Conservation (phyloP, 148 eudicot species). For the Chenopodium formosanum region DNA sequence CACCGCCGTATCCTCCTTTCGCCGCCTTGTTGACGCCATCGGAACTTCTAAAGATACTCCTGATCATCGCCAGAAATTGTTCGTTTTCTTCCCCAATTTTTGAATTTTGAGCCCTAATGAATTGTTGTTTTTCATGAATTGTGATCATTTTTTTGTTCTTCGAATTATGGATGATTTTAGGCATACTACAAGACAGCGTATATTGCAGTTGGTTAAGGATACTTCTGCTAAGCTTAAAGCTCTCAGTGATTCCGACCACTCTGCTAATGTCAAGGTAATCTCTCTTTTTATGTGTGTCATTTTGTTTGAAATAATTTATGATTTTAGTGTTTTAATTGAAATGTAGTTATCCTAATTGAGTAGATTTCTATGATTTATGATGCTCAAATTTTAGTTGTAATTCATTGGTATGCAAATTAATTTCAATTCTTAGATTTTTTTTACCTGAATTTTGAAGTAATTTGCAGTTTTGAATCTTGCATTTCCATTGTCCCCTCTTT, state of each 20-base stretch:
- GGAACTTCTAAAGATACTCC: conserved; percentile 67
- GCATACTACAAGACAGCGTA: conserved; percentile 57
- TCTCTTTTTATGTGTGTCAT: background rate
- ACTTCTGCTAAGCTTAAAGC: conserved; percentile 68
- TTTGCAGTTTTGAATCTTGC: background rate
- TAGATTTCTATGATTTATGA: background rate
- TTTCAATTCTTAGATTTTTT: background rate
- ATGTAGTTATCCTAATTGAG: background rate
- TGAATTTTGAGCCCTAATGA: background rate
- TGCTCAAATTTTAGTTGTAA: background rate
- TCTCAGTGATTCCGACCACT: conserved; percentile 50
- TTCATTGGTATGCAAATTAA: background rate
- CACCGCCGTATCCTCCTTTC: conserved; percentile 52
- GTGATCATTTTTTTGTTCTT: background rate
- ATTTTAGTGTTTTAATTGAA: background rate
- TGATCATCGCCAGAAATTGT: conserved; percentile 62
- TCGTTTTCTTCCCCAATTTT: conserved; percentile 13
- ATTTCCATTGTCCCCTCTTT: background rate
- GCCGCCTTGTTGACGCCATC: conserved; percentile 54
- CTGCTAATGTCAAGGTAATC: conserved; percentile 42
- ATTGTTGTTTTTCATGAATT: background rate
- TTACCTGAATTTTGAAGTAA: background rate
- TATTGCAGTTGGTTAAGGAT: conserved; percentile 61
- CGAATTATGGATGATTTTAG: conserved; percentile 26
- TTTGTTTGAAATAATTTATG: background rate